phyloP scores from a whole-genome alignment of 176 grass and related monocot genomes.

The Paspalum notatum region DNA sequence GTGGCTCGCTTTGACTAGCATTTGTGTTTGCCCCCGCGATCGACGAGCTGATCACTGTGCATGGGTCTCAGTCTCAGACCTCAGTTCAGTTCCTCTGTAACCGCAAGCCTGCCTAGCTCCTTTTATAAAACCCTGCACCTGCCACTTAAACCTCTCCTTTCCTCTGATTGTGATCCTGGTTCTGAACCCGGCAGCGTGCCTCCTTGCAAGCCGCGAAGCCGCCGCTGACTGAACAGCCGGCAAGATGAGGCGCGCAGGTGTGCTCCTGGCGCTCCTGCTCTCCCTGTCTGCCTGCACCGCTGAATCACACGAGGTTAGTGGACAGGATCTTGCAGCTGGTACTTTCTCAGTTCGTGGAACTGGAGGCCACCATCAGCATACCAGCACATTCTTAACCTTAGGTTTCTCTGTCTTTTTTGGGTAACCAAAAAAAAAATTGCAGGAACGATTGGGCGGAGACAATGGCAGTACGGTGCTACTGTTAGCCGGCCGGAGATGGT shows the following conservation, averaged over 20 bases:
- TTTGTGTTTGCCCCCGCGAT: background rate
- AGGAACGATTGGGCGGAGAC: constrained; percentile 6
- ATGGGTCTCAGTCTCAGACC: background rate
- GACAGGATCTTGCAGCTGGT: background rate
- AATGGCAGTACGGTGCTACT: background rate
- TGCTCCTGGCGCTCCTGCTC: constrained; percentile 44
- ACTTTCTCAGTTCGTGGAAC: background rate
- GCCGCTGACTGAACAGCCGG: background rate
- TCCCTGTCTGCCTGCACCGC: constrained; percentile 34
- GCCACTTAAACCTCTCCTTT: constrained; percentile 51
- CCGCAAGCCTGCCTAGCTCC: background rate
- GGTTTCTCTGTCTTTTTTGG: background rate
- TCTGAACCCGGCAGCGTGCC: constrained; percentile 29
- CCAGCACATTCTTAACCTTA: background rate
- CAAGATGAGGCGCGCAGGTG: constrained; percentile 39
- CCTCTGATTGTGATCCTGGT: background rate
- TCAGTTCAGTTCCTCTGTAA: background rate
- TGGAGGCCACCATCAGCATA: background rate
- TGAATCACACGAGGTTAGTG: constrained; percentile 45
- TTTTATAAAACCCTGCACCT: constrained; percentile 52
- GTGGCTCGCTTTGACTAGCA: constrained; percentile 48
- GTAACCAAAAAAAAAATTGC: background rate
- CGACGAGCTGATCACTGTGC: background rate
- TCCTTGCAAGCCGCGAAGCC: background rate
- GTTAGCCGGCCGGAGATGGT: constrained; percentile 32